Evolutionary conservation across 2,329 filamentous ascomycete genomes (phyloP).

Genomic region (Geosmithia morbida): DNA sequence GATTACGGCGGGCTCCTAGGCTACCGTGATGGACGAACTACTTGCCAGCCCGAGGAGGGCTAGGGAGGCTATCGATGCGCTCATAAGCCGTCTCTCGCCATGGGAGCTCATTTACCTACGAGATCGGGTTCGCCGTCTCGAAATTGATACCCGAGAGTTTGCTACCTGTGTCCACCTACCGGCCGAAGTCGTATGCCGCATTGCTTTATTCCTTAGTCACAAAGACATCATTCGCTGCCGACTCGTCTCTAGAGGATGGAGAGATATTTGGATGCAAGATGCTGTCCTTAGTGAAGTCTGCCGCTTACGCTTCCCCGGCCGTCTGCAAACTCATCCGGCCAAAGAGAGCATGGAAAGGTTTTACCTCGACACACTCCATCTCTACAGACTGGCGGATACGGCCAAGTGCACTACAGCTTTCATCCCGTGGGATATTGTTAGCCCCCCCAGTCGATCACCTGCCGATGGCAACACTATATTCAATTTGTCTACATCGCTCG

Average conservation of each 20-base stretch:
- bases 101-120: slow-evolving; percentile 4
- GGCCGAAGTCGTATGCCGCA: slow-evolving; percentile 1
- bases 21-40: background rate
- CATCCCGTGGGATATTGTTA: background rate
- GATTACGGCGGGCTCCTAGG: no score
- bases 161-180: slow-evolving; percentile 3
- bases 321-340: background rate
- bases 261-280: background rate
- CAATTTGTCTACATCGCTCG: background rate
- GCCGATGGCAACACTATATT: background rate
- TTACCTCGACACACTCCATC: background rate
- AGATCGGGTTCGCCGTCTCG: background rate
- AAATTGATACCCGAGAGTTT: background rate
- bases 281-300: background rate
- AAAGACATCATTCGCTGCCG: slow-evolving; percentile 1
- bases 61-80: slow-evolving; percentile 1
- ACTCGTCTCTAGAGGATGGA: slow-evolving; percentile 4
- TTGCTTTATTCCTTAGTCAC: background rate
- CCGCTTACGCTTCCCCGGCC: slow-evolving; percentile 1
- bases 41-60: background rate
- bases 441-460: background rate
- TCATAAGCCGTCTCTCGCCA: slow-evolving; percentile 2
- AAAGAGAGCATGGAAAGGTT: background rate
- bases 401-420: background rate
- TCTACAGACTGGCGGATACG: background rate